Base-by-base conservation (phyloP, 345 rosid species). In the Aquilaria sinensis region DNA sequence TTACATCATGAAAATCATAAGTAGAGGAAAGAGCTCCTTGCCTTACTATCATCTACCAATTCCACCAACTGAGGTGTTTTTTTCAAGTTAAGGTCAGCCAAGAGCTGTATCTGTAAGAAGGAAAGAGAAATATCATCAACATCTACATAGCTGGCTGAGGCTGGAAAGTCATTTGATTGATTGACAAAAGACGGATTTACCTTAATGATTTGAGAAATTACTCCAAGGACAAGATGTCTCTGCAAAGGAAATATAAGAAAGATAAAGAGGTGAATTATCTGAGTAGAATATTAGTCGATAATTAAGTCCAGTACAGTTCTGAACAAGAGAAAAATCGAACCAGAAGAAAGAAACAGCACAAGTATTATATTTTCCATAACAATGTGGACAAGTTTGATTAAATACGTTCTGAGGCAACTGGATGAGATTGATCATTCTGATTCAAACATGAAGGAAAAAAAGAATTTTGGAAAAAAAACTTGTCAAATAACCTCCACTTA, bases 221-320 rank as follows among this genome's bases (percentile, higher is more conserved):
- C 66, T 66, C 99, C 97, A 56, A 94, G 95, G 68, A 94, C 92
- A 72, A 94, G 96, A 83, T 94, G 99, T 56, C 99, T 95, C 98
- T 92, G 89, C 67, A 78, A 75, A 73, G 45, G 65, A 58, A 81
- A 67, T 52, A 70, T 46, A 47, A 12, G 47, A 9, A n/a, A 58
- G 30, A 3, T n/a, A 29, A 65, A 54, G 64, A 32, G 51, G 47
- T 51, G 41, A 67, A 13, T 58, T 6, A 51, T 12, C 48, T 34
- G 6, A 34, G 41, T 34, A 34, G 5, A 34, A 34, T 34, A 6
- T 34, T 34, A 6, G 41, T 34, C 6, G 6, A 34, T 34, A 34
- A 34, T 34, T 6, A 34, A 34, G 43, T 37, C 43, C 43, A 37
- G 8, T 37, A 8, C 43, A 37, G 5, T 5, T 37, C 43, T 37